Evolutionary conservation across 306 rosid genomes (phyloP), one percentile per base, ranked within the genome.

Genomic region (Corylus avellana): DNA sequence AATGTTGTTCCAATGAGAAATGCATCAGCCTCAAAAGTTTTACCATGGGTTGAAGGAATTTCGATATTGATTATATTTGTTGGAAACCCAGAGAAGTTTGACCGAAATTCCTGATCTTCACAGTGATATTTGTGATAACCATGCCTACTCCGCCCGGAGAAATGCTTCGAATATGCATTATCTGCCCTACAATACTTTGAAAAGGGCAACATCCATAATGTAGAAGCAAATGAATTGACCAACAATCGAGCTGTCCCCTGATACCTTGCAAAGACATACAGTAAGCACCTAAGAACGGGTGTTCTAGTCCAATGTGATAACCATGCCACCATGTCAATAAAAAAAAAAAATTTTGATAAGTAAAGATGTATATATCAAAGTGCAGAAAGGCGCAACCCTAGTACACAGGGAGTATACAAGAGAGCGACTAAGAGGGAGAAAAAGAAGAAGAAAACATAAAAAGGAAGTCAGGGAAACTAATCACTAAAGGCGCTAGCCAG

Each of bases 171-270:
- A 79, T 91, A 93, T 76, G 77, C 82, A 81, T 85, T 80, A 70
- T 93, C 91, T 72, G 84, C 85, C 84, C 89, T 92, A 75, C 99
- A 95, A 84, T 92, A 74, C 93, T 90, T 87, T 66, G 99, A 95
- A 90, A 93, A 88, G 49, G 99, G 99, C 97, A 91, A 53, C 99
- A 95, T 92, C 99, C 99, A 95, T 80, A 91, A 62, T 39, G 99
- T 81, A 69, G 99, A 95, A 83, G 82, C 91, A 89, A 95, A 95
- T 76, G 99, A 93, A 90, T 90, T 95, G 87, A 89, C 81, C 98
- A 95, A 87, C 90, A 82, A 62, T 46, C 98, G 88, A 80, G 99
- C 97, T 78, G 99, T 95, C 84, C 99, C 99, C 99, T 95, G 96
- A 84, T 82, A 82, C 87, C 91, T 79, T 85, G 53, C 76, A 72